Evolutionary conservation across 441 rosid species (phyloP).

Genomic region (Populus trichocarpa): DNA sequence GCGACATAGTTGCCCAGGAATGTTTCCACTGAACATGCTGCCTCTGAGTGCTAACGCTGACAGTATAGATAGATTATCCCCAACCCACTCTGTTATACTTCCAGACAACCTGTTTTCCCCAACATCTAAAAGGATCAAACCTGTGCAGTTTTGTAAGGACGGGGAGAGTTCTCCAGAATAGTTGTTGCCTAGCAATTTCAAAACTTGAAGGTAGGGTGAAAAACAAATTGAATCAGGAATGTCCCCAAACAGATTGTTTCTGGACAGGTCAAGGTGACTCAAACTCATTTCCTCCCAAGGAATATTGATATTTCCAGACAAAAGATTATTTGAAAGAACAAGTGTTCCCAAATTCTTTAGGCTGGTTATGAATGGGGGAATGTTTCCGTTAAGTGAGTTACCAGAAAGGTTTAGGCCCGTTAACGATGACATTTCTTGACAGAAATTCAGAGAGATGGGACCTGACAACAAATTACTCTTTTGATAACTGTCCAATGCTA

Average conservation of each 20-base stretch:
- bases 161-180: background rate
- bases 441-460: background rate
- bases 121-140: constrained; percentile 4
- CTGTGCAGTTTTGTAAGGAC: constrained; percentile 4
- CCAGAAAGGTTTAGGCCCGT: background rate
- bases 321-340: constrained; percentile 16
- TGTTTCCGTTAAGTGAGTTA: constrained; percentile 10
- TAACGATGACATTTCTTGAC: background rate
- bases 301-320: constrained; percentile 5
- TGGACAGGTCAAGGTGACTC: background rate
- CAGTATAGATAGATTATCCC: background rate
- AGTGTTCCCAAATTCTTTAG: constrained; percentile 2
- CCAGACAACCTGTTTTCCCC: constrained; percentile 13
- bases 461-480: constrained; percentile 15
- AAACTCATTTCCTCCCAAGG: background rate
- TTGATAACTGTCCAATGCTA: constrained; percentile 5
- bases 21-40: background rate
- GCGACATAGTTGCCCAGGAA: constrained; percentile 8
- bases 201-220: background rate
- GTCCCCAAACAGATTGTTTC: constrained; percentile 8
- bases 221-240: constrained; percentile 1
- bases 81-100: constrained; percentile 9
- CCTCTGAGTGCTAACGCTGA: background rate
- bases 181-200: constrained; percentile 10
- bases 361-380: constrained; percentile 9